Evolutionary conservation across 148 eudicot genomes (phyloP).

Genomic region (Pharnaceum exiguum): DNA sequence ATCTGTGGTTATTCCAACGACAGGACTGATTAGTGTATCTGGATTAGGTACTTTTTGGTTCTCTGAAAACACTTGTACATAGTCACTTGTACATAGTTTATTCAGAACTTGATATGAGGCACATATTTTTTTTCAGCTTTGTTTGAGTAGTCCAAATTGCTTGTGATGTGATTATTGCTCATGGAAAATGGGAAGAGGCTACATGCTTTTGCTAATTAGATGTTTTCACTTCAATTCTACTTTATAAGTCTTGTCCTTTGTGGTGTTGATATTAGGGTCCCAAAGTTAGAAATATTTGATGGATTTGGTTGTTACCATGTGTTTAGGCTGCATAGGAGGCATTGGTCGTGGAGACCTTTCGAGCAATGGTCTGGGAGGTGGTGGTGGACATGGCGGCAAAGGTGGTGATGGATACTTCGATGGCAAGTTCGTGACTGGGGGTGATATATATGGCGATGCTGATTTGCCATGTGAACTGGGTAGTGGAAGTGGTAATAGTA

Average conservation of each 20-base stretch:
- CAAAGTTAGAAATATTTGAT: background rate
- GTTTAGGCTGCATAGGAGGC: slow-evolving; percentile 79
- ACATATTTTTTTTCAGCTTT: background rate
- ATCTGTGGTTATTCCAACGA: slow-evolving; percentile 47
- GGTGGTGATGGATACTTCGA: slow-evolving; percentile 82
- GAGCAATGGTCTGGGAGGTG: slow-evolving; percentile 76
- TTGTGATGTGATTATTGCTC: background rate
- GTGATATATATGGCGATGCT: slow-evolving; percentile 67
- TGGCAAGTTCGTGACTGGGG: slow-evolving; percentile 57
- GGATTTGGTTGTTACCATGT: background rate
- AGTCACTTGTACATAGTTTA: no score
- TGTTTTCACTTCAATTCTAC: background rate
- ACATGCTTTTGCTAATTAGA: no score
- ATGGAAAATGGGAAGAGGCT: background rate
- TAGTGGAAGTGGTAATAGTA: slow-evolving; percentile 88
- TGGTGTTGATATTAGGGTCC: background rate
- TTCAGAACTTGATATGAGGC: no score
- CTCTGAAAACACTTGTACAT: background rate
- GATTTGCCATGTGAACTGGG: slow-evolving; percentile 96
- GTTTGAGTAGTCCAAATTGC: background rate
- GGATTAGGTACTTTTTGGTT: slow-evolving; percentile 59
- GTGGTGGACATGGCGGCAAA: slow-evolving; percentile 95
- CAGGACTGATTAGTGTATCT: slow-evolving; percentile 74
- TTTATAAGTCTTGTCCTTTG: background rate
- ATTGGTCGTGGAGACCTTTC: slow-evolving; percentile 68